Base-by-base conservation (phyloP, 192 early-diverging fungal species). In the Backusella macrospora region DNA sequence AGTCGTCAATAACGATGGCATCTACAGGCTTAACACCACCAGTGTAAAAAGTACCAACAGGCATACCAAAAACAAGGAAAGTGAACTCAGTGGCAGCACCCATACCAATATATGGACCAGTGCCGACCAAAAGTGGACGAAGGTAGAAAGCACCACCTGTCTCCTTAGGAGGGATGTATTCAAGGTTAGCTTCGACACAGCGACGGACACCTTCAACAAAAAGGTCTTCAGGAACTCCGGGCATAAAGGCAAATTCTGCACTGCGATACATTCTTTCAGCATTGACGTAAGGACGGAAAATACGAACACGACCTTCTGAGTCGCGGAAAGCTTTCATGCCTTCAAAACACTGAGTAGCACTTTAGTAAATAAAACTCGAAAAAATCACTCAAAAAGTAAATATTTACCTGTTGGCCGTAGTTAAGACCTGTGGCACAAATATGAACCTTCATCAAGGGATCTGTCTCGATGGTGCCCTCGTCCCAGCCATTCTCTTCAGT, bases 271-370 rank as follows among this genome's bases (percentile, higher is more conserved):
- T 82, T 42, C 92, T 84, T 21, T 76, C 74, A 8, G 89, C 91
- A 76, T 94, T 94, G 37, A 84, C 80, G 13, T 91, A 80, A 21
- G 91, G 91, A 29, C 92, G 84, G 82, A 94, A 94, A 65, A 92
- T 82, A 48, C 90, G 86, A 68, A 92, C 77, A 65, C 87, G 87
- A 34, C 88, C 90, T 66, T 92, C 86, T 47, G 84, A 83, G 83
- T 86, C 84, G 12, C 89, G 76, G 84, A 91, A 94, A 0, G 92
- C 91, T 74, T 94, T 94, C 72, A 94, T 76, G n/a, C 92, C 92
- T 82, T 94, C 92, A 75, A 94, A 94, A 73, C 89, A 91, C 85
- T 86, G 62, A 8, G 37, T 44, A 4, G 75, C 14, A 68, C 16
- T 34, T 48, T 21, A 23, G 10, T 46, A 68, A 46, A 44, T 13